These are phyloP conservation scores for Saussurea involucrata DNA, from an alignment of 129 eudicot genomes.

Conservation along the genomic window DNA sequence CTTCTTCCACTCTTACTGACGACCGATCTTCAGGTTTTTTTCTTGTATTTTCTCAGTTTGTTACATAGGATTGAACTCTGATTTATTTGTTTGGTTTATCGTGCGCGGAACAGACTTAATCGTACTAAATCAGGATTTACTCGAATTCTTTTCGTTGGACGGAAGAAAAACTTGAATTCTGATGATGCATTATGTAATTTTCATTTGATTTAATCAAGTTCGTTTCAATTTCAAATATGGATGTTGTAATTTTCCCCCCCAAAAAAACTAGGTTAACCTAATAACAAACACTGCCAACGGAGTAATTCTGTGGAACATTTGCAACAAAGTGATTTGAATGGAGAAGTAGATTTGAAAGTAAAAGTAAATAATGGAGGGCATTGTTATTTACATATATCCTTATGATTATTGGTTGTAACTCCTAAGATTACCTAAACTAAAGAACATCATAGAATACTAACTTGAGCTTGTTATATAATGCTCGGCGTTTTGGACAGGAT, in stretches of 20 bases:
- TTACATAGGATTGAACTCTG: background rate
- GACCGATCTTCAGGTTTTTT: conserved; percentile 19
- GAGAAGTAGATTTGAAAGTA: background rate
- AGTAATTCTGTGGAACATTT: background rate
- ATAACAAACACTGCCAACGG: background rate
- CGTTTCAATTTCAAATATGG: conserved; percentile 1
- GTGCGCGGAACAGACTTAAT: background rate
- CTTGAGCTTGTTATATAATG: background rate
- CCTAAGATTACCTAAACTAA: background rate
- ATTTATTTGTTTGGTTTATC: background rate
- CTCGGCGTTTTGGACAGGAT: background rate
- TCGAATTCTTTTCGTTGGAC: background rate
- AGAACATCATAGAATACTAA: background rate
- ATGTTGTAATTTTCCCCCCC: background rate
- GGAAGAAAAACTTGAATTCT: background rate
- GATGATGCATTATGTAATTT: background rate
- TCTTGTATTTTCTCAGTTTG: background rate
- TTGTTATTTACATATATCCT: background rate
- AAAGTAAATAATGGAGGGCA: background rate
- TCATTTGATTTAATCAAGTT: background rate
- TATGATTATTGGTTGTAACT: background rate
- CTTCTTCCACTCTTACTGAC: conserved; percentile 6
- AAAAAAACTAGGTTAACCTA: background rate
- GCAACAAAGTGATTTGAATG: background rate
- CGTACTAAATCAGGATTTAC: background rate